phyloP scores from a whole-genome alignment of 805 yeast genomes.

The Candida xiaguanensis region DNA sequence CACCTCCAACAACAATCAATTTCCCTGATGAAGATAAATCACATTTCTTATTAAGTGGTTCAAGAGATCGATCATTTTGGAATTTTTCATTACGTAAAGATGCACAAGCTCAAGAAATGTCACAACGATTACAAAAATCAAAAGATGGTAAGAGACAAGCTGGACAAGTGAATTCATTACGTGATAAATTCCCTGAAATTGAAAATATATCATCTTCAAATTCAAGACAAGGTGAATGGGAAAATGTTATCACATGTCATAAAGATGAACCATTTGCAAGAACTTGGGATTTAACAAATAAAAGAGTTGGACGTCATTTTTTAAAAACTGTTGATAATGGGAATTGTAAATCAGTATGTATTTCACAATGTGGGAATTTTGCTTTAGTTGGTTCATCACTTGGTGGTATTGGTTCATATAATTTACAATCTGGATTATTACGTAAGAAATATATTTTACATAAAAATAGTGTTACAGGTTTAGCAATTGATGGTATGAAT shows the following conservation, averaged over 20 bases:
- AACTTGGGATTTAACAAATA: slow-evolving; percentile 82
- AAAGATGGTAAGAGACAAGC: slow-evolving; percentile 40
- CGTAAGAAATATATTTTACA: slow-evolving; percentile 69
- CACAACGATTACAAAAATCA: slow-evolving; percentile 59
- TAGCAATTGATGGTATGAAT: slow-evolving; percentile 88
- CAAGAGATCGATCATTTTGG: slow-evolving; percentile 87
- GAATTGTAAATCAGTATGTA: slow-evolving; percentile 65
- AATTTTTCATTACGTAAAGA: slow-evolving; percentile 89
- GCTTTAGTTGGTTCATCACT: slow-evolving; percentile 83
- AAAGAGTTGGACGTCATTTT: slow-evolving; percentile 73
- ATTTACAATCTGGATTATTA: slow-evolving; percentile 84
- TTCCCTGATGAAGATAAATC: slow-evolving; percentile 75
- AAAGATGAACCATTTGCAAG: slow-evolving; percentile 79
- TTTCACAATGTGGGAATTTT: slow-evolving; percentile 94
- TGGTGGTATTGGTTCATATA: slow-evolving; percentile 84
- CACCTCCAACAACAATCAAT: slow-evolving; percentile 72
- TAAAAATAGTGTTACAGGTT: slow-evolving; percentile 74
- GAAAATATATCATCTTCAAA: slow-evolving; percentile 66
- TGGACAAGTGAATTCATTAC: slow-evolving; percentile 51
- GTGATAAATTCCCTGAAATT: slow-evolving; percentile 76
- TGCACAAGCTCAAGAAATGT: slow-evolving; percentile 91
- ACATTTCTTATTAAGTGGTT: slow-evolving; percentile 82
- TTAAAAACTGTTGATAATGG: slow-evolving; percentile 77
- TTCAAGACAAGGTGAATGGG: slow-evolving; percentile 88
- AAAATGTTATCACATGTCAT: slow-evolving; percentile 85